Percentiles rank a stretch among this genome's conserved stretches.
Conservation (phyloP, 345 rosid species). For the Combretum micranthum region DNA sequence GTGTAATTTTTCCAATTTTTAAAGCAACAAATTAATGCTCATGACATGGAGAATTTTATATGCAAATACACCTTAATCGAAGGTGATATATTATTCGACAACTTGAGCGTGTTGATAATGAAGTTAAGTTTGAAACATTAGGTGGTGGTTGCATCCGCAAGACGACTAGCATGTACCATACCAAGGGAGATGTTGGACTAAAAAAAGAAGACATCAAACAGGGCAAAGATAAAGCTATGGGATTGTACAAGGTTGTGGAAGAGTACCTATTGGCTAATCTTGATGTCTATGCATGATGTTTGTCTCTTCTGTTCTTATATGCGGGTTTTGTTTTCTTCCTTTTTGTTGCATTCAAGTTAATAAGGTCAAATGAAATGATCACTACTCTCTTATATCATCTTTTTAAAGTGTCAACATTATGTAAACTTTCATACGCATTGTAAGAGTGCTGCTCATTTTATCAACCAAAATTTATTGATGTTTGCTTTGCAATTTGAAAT, state of each 20-base stretch:
- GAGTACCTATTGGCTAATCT: constrained; percentile 14
- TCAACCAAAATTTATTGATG: too few relatives aligned
- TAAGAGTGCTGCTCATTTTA: too few relatives aligned
- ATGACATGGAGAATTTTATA: neutral
- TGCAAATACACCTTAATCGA: neutral
- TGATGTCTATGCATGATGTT: constrained; percentile 5
- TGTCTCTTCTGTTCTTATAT: too few relatives aligned
- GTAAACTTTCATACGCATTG: too few relatives aligned
- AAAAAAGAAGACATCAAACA: constrained; percentile 5
- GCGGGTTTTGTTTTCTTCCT: too few relatives aligned
- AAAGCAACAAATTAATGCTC: neutral
- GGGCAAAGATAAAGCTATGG: constrained; percentile 1
- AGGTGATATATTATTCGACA: neutral
- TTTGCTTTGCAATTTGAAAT: too few relatives aligned
- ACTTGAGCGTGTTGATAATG: neutral
- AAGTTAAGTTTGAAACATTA: neutral
- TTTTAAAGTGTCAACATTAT: too few relatives aligned
- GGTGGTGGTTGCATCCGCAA: neutral
- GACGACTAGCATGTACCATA: neutral
- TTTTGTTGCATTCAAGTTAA: too few relatives aligned
- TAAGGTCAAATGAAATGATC: too few relatives aligned
- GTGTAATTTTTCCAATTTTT: too few relatives aligned
- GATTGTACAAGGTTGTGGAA: constrained; percentile 10
- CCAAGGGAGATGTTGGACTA: neutral
- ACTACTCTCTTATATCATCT: too few relatives aligned